Conservation (phyloP, 148 eudicot genomes). For the Fallopia convolvulus region DNA sequence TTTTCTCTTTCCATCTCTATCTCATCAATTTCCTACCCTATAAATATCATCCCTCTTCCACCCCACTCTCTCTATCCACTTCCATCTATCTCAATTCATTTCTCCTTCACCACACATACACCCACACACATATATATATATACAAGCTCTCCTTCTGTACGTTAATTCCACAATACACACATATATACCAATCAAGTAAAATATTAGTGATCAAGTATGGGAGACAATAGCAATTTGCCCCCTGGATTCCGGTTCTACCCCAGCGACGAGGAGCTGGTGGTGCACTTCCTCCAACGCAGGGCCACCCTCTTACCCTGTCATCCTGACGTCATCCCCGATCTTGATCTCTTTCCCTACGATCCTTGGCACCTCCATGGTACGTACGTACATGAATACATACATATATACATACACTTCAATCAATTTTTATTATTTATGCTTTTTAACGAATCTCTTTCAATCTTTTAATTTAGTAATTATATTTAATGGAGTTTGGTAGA, state of each 20-base stretch:
- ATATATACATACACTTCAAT: not conserved
- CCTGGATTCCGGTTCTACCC: constrained; percentile 86
- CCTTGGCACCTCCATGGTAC: constrained; percentile 86
- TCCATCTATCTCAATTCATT: not conserved
- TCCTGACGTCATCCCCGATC: constrained; percentile 89
- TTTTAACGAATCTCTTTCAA: not conserved
- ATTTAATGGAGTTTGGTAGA: no score
- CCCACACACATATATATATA: no score
- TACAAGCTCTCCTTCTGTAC: not conserved
- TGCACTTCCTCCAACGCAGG: constrained; percentile 73
- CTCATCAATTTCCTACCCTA: not conserved
- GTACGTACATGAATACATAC: not conserved
- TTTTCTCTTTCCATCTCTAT: no score
- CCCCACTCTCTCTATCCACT: not conserved
- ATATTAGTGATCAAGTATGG: constrained; percentile 23
- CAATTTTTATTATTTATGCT: not conserved
- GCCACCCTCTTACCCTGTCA: constrained; percentile 59
- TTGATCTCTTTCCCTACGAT: constrained; percentile 63
- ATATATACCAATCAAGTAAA: no score
- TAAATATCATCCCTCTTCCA: not conserved
- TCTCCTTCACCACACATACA: not conserved
- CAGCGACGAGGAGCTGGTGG: constrained; percentile 68
- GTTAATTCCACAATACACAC: no score
- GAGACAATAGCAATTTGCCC: constrained; percentile 41
- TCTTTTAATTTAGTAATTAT: not conserved